Base-by-base conservation (phyloP, 495 filamentous ascomycete species). In the Trichodelitschia bisporula region DNA sequence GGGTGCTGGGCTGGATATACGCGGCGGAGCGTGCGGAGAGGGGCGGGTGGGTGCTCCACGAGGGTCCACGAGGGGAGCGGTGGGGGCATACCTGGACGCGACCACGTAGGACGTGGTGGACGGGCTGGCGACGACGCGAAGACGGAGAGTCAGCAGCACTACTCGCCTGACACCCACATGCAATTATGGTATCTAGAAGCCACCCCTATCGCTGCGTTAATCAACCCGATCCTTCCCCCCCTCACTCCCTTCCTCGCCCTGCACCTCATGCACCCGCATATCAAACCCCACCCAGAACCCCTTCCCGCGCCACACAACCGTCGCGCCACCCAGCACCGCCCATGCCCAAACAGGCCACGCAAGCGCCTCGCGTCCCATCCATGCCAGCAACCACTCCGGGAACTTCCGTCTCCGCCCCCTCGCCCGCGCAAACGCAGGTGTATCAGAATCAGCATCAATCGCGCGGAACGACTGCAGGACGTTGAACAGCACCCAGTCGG, bases 311-410 rank as follows among this genome's bases (percentile, higher is more conserved):
- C 89, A 95, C 33, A 65, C 62, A 8, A 95, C 78, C 17, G 68
- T 82, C 19, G 68, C 66, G 3, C 77, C 89, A 31, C 80, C 72
- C 39, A 69, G 70, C 14, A 92, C 69, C 10, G 84, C 82, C 66
- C 70, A 73, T 2, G 55, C 29, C 86, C 86, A 95, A 29, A 99
- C 76, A 3, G 78, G 79, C 17, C 84, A 55, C 0, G 89, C 83
- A 4, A 91, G 53, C 1, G 62, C 21, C 45, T 99, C 86, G 14
- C 86, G 58, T 0, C 77, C 83, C 0, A 90, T 39, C 89, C 89
- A 99, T 1, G 79, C 75, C 1, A 60, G 38, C 1, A 83, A 41
- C 80, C 82, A 95, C 39, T 72, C 58, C 3, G 48, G 34, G 36
- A 86, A 73, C 1, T 58, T 49, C 4, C 43, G 42, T 26, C 41